A percentile compares a stretch with the other conserved stretches of the same genome.
Evolutionary conservation across 768 basidiomycete species (phyloP).

Genomic region (Russula sp.): DNA sequence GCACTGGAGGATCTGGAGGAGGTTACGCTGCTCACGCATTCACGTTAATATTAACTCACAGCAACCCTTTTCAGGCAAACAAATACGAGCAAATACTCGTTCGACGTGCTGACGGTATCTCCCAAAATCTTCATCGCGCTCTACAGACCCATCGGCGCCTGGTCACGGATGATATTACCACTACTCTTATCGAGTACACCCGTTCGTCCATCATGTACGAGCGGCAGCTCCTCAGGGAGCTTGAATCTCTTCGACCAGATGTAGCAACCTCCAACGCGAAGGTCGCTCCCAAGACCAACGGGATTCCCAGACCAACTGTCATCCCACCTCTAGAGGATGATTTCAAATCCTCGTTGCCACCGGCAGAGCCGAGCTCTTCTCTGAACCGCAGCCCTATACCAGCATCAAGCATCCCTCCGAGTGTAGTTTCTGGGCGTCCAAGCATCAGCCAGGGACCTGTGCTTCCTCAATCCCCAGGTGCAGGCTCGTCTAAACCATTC

Average conservation of each 20-base stretch:
- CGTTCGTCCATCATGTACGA: conserved; percentile 91
- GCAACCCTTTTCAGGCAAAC: conserved; percentile 53
- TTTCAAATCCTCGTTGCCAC: conserved; percentile 29
- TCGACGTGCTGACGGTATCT: conserved; percentile 86
- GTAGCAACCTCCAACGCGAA: conserved; percentile 62
- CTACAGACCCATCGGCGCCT: conserved; percentile 77
- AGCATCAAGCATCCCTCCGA: conserved; percentile 15
- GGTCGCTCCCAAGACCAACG: conserved; percentile 40
- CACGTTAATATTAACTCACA: conserved; percentile 9
- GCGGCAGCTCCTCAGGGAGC: conserved; percentile 76
- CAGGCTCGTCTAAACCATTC: conserved; percentile 42
- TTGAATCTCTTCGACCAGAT: conserved; percentile 78
- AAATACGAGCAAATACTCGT: conserved; percentile 83
- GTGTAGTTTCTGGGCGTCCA: conserved; percentile 16
- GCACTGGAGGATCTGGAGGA: conserved; percentile 91
- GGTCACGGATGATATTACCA: conserved; percentile 86
- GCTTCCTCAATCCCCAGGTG: conserved; percentile 43
- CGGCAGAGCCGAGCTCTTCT: conserved; percentile 22
- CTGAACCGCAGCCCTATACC: conserved; percentile 21
- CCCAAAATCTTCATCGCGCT: conserved; percentile 84
- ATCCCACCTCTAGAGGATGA: conserved; percentile 62
- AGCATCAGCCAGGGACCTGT: conserved; percentile 28
- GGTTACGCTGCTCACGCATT: conserved; percentile 36
- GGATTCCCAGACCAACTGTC: conserved; percentile 51
- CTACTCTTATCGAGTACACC: conserved; percentile 87